Evolutionary conservation across 2,329 filamentous ascomycete species (phyloP).

Genomic region (Tolypocladium sp.): DNA sequence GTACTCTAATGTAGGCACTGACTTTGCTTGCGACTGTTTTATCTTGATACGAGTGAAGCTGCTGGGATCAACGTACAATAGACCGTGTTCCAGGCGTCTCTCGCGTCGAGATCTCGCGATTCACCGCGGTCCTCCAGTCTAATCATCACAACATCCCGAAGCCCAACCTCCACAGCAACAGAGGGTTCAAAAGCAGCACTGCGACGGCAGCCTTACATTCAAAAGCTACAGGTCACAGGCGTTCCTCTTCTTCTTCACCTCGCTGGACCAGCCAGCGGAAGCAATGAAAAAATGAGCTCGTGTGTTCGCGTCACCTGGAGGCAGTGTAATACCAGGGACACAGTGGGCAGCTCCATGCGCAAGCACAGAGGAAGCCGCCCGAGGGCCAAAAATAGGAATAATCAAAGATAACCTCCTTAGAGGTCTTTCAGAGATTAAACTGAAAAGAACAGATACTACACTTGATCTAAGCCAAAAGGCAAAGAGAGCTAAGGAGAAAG

Average conservation of each 20-base stretch:
- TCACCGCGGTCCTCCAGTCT: too few species aligned
- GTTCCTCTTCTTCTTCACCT: conserved; percentile 36
- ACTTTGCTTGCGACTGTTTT: not conserved
- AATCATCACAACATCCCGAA: too few species aligned
- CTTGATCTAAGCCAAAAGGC: conserved; percentile 76
- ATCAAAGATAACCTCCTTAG: conserved; percentile 66
- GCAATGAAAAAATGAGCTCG: conserved; percentile 27
- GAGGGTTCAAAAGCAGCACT: too few species aligned
- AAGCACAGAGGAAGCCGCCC: conserved; percentile 30
- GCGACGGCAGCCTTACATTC: too few species aligned
- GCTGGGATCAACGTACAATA: too few species aligned
- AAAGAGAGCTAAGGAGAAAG: conserved; percentile 34
- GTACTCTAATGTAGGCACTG: not conserved
- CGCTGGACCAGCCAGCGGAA: conserved; percentile 20
- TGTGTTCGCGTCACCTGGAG: conserved; percentile 32
- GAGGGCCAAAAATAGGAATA: conserved; percentile 57
- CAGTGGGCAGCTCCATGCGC: conserved; percentile 28
- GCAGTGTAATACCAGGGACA: conserved; percentile 38
- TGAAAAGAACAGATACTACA: conserved; percentile 97
- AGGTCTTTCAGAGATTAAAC: conserved; percentile 89
- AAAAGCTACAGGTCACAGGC: not conserved
- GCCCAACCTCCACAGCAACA: too few species aligned
- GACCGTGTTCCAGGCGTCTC: too few species aligned
- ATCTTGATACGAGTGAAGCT: too few species aligned
- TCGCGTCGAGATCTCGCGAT: too few species aligned